phyloP scores from a whole-genome alignment of 2,329 filamentous ascomycete genomes.

The Pseudopithomyces chartarum region DNA sequence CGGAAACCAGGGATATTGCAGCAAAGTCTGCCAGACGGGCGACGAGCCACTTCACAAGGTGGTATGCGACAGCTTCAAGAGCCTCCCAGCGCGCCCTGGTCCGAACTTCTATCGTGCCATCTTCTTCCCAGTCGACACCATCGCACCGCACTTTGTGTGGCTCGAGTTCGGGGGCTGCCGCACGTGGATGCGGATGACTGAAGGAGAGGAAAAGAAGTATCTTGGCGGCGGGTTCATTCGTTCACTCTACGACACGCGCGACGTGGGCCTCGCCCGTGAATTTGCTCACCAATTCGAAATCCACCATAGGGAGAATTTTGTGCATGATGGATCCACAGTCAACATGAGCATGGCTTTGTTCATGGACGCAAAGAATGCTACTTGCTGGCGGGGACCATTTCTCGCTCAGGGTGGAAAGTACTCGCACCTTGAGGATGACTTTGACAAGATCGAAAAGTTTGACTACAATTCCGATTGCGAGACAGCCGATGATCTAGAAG shows the following conservation, averaged over 20 bases:
- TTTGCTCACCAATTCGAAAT: not conserved
- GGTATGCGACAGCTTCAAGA: conserved; percentile 15
- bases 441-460: not conserved
- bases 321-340: not conserved
- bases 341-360: not conserved
- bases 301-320: not conserved
- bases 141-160: conserved; percentile 9
- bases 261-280: not conserved
- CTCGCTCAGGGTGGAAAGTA: not conserved
- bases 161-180: not conserved
- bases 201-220: not conserved
- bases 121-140: conserved; percentile 2
- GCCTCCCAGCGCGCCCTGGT: not conserved
- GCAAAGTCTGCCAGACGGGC: conserved; percentile 15
- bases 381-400: not conserved
- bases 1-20: conserved; percentile 19
- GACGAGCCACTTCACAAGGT: conserved; percentile 21
- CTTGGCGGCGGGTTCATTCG: not conserved
- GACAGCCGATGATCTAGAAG: too few relatives aligned
- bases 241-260: not conserved
- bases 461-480: not conserved
- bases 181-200: not conserved
- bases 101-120: not conserved
- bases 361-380: not conserved
- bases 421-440: not conserved